These are phyloP conservation scores for Kandelia obovata DNA, from an alignment of 345 rosid species.

Conservation along the genomic window DNA sequence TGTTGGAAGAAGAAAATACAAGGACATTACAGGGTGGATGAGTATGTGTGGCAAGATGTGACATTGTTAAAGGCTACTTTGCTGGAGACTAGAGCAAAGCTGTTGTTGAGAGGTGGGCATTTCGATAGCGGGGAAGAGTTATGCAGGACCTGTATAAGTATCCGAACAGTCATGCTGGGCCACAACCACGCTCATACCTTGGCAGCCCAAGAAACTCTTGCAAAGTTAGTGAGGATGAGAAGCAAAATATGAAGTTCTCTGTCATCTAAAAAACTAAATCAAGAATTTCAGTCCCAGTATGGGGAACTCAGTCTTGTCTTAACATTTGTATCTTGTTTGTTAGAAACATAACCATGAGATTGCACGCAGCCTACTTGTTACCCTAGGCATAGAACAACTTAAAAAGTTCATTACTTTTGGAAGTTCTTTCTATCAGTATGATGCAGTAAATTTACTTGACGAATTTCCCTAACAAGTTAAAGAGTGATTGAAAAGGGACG, in stretches of 20 bases:
- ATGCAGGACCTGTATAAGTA: slow-evolving; percentile 84
- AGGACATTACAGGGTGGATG: slow-evolving; percentile 60
- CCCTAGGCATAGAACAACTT: not conserved
- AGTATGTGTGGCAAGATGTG: slow-evolving; percentile 89
- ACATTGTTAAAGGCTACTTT: slow-evolving; percentile 74
- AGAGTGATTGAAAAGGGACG: slow-evolving; percentile 3
- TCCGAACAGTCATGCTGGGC: slow-evolving; percentile 90
- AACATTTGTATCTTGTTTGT: slow-evolving; percentile 15
- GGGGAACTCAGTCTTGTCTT: slow-evolving; percentile 33
- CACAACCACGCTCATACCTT: slow-evolving; percentile 77
- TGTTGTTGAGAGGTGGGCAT: slow-evolving; percentile 80
- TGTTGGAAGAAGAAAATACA: slow-evolving; percentile 75
- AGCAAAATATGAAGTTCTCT: slow-evolving; percentile 56
- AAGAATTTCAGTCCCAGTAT: no score
- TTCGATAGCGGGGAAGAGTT: slow-evolving; percentile 81
- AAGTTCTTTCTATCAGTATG: not conserved
- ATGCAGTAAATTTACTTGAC: no score
- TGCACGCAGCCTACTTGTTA: slow-evolving; percentile 1
- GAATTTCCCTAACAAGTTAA: no score
- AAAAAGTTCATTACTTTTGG: not conserved
- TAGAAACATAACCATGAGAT: slow-evolving; percentile 8
- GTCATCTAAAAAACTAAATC: no score
- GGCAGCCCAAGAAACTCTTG: slow-evolving; percentile 90
- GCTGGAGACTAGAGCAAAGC: slow-evolving; percentile 81
- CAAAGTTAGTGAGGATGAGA: slow-evolving; percentile 84